A percentile compares a stretch with the other conserved stretches of the same genome.
These are phyloP conservation scores for Petunia secreta DNA, from an alignment of 257 asterid genomes.

Conservation along the genomic window DNA sequence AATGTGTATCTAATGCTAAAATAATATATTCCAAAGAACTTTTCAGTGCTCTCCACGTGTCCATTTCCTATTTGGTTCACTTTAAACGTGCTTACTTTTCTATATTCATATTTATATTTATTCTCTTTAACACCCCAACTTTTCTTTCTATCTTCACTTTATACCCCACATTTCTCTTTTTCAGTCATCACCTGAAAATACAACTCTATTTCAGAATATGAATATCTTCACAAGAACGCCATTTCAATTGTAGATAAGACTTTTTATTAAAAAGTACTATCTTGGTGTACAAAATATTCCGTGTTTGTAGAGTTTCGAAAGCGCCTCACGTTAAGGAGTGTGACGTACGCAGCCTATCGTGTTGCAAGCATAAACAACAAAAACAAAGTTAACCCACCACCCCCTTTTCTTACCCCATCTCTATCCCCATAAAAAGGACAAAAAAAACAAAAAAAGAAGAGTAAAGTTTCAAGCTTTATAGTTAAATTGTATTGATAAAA, in stretches of 20 bases:
- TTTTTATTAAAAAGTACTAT: slow-evolving; percentile 31
- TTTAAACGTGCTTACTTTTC: slow-evolving; percentile 26
- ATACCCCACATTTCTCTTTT: slow-evolving; percentile 30
- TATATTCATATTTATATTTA: slow-evolving; percentile 1
- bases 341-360: too few relatives aligned
- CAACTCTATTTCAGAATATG: slow-evolving; percentile 39
- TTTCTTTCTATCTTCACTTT: slow-evolving; percentile 36
- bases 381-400: slow-evolving; percentile 22
- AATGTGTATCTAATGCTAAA: neutral
- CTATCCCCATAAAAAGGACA: neutral
- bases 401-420: neutral
- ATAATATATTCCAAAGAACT: slow-evolving; percentile 13
- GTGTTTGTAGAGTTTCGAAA: slow-evolving; percentile 6
- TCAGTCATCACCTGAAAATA: slow-evolving; percentile 30
- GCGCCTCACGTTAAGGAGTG: neutral
- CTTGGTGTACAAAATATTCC: neutral
- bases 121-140: neutral
- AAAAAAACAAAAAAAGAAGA: neutral
- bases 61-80: slow-evolving; percentile 10
- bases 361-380: neutral
- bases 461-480: slow-evolving; percentile 25
- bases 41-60: slow-evolving; percentile 28
- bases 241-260: slow-evolving; percentile 26
- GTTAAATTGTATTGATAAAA: neutral
- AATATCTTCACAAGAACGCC: slow-evolving; percentile 45